Evolutionary conservation across 371 early-diverging fungal species (phyloP).

Genomic region (Lichtheimia ramosa): DNA sequence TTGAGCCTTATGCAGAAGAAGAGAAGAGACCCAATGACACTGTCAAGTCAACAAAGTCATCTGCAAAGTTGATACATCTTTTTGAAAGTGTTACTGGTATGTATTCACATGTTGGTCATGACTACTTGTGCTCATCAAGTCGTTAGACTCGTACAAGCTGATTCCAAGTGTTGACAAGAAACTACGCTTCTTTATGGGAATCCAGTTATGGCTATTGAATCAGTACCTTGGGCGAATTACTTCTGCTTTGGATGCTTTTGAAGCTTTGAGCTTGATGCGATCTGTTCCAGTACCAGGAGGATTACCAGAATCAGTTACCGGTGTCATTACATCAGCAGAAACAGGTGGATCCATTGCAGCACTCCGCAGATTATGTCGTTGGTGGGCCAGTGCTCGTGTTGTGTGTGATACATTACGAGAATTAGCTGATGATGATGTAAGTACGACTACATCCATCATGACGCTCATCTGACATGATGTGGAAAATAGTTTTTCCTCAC

Average conservation of each 20-base stretch:
- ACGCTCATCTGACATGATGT: neutral
- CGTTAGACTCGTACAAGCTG: slow-evolving; percentile 41
- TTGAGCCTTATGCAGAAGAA: slow-evolving; percentile 56
- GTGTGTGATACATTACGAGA: slow-evolving; percentile 43
- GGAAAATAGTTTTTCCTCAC: slow-evolving; percentile 54
- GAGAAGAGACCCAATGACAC: slow-evolving; percentile 3
- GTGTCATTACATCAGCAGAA: slow-evolving; percentile 40
- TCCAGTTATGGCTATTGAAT: slow-evolving; percentile 51
- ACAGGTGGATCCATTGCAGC: slow-evolving; percentile 38
- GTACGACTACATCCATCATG: slow-evolving; percentile 2
- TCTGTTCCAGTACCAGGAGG: slow-evolving; percentile 53
- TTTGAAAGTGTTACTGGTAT: slow-evolving; percentile 65
- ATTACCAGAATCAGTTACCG: slow-evolving; percentile 52
- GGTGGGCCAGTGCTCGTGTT: slow-evolving; percentile 51
- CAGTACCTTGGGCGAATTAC: slow-evolving; percentile 50
- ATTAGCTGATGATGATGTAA: slow-evolving; percentile 60
- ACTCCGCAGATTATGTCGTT: slow-evolving; percentile 46
- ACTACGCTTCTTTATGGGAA: slow-evolving; percentile 50
- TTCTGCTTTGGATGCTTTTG: slow-evolving; percentile 54
- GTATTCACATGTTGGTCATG: neutral
- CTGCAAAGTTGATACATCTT: slow-evolving; percentile 55
- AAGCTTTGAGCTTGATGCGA: slow-evolving; percentile 45
- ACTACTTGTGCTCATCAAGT: neutral
- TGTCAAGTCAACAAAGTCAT: slow-evolving; percentile 48
- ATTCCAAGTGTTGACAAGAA: slow-evolving; percentile 38